phyloP scores from a whole-genome alignment of 345 rosid genomes.

The Syzygium jambos region DNA sequence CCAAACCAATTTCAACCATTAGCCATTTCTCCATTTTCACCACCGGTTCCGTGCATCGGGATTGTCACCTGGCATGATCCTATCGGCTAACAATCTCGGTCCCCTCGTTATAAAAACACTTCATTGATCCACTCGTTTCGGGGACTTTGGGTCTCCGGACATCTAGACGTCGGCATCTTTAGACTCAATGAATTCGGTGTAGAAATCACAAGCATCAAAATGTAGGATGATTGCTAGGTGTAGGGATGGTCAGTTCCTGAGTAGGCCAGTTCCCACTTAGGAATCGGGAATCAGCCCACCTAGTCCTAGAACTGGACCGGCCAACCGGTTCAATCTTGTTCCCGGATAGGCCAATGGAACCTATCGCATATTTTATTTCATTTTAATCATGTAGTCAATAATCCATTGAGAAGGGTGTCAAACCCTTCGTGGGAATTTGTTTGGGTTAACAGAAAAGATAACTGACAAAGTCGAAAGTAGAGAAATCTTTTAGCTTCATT shows the following conservation, averaged over 20 bases:
- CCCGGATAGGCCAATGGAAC: no score
- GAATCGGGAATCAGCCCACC: no score
- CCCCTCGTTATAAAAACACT: background rate
- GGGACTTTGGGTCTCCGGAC: background rate
- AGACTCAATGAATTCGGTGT: no score
- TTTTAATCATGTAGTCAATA: background rate
- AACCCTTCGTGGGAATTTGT: background rate
- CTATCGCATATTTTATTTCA: background rate
- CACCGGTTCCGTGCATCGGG: background rate
- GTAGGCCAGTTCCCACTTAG: no score
- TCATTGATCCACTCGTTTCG: background rate
- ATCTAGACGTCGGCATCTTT: background rate
- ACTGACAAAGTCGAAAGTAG: background rate
- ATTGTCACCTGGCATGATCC: background rate
- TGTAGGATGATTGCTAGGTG: no score
- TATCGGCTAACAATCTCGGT: background rate
- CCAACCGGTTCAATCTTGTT: no score
- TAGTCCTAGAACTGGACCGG: no score
- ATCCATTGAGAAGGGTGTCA: background rate
- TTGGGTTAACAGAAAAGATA: background rate
- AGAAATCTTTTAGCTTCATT: background rate
- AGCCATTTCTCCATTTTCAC: background rate
- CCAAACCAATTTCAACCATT: background rate
- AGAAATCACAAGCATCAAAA: no score
- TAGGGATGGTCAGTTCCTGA: no score